Evolutionary conservation across 805 yeast genomes (phyloP), one percentile per base, ranked within the genome.

Genomic region (Candida xiaguanensis): DNA sequence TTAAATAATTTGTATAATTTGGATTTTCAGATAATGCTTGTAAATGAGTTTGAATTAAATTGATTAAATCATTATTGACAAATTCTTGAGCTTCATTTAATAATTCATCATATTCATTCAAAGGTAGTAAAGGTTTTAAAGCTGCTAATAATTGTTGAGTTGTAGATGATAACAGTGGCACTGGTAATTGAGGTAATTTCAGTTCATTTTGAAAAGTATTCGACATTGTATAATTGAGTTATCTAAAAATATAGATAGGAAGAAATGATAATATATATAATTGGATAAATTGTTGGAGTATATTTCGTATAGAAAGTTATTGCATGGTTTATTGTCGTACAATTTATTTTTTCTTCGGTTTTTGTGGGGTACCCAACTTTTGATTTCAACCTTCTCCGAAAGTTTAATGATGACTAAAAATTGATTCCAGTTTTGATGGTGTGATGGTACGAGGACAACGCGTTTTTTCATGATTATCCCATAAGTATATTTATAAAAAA

Each of bases 91-190:
- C 63, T 32, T 70, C 72, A 1, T 56, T 52, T 3, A 65, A 49
- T n/a, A 82, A 53, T 4, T 64, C 63, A 3, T 51, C 47, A 46
- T 72, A 77, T 28, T 81, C 84, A 2, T 74, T 80, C 0, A 63
- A 61, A 15, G 75, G 59, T 16, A 81, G 58, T 38, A 85, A 55
- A 0, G 91, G 91, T 49, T 77, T 72, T 24, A 84, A 49, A 0
- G 87, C 77, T 4, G 64, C 60, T 22, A 78, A 59, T 11, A 82
- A 57, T 50, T 80, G 82, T 16, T 57, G 58, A 12, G 78, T 59
- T 0, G 89, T 78, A 2, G 70, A 50, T 2, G 58, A 42, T 4
- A 83, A 51, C 9, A 67, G 59, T 0, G 95, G 91, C 11, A 85
- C 75, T 0, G 89, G 89, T 16, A 84, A 62, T 25, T 56, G 58